These are phyloP conservation scores for Houttuynia cordata DNA, from an alignment of 164 flowering plant species.

Conservation along the genomic window DNA sequence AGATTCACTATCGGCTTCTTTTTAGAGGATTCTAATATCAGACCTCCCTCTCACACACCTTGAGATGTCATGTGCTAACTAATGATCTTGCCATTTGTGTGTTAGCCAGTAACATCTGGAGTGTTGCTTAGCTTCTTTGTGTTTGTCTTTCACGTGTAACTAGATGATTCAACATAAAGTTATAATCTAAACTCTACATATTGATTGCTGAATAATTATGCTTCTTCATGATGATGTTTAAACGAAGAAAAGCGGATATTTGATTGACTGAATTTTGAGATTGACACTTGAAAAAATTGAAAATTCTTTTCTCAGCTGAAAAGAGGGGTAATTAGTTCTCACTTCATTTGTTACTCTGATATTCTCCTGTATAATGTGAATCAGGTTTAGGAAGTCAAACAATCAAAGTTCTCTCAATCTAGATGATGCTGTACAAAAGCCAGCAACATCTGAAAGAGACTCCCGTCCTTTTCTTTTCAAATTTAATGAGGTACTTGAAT, in stretches of 20 bases:
- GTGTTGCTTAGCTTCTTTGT: too few species aligned
- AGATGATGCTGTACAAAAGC: slow-evolving; percentile 17
- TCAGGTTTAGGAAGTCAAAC: slow-evolving; percentile 56
- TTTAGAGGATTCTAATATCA: too few species aligned
- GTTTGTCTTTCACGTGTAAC: neutral
- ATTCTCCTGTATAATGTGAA: slow-evolving; percentile 4
- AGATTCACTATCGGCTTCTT: neutral
- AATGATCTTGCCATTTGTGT: too few species aligned
- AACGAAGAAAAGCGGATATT: neutral
- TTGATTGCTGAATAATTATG: neutral
- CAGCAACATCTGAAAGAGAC: slow-evolving; percentile 46
- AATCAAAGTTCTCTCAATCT: slow-evolving; percentile 28
- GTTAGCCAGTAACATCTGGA: too few species aligned
- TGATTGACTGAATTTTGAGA: neutral
- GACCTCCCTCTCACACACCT: too few species aligned
- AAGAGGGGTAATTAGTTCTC: too few species aligned
- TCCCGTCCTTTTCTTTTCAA: slow-evolving; percentile 67
- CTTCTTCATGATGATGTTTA: neutral
- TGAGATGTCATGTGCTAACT: too few species aligned
- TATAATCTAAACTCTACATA: neutral
- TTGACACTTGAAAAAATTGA: too few species aligned
- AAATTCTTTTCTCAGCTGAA: too few species aligned
- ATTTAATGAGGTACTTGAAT: slow-evolving; percentile 64
- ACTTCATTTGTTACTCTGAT: neutral
- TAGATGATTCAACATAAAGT: neutral